phyloP scores from a whole-genome alignment of 1,284 basidiomycete species.

The Leccinum fuscescens region DNA sequence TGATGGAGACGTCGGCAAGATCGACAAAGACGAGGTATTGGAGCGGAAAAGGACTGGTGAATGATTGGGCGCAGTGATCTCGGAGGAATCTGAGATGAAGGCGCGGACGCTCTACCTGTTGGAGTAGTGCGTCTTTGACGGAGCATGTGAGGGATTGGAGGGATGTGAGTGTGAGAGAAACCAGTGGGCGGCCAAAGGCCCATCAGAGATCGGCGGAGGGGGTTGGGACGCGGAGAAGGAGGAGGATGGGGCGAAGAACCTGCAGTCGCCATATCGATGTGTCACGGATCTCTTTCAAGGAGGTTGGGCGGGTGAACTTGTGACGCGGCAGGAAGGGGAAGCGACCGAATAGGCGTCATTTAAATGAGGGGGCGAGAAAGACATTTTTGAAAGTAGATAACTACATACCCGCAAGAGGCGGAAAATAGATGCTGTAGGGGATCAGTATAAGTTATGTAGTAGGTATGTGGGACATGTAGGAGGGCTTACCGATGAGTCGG shows the following conservation, averaged over 20 bases:
- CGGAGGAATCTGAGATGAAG: constrained; percentile 42
- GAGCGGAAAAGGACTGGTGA: constrained; percentile 39
- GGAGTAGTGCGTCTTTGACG: constrained; percentile 43
- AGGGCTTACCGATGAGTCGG: no score
- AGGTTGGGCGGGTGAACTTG: constrained; percentile 60
- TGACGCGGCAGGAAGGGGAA: constrained; percentile 44
- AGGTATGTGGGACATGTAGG: no score
- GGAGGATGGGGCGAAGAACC: constrained; percentile 40
- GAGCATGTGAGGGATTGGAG: constrained; percentile 41
- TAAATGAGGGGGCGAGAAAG: constrained; percentile 4
- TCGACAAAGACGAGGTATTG: constrained; percentile 75
- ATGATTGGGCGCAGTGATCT: constrained; percentile 32
- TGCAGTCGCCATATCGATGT: constrained; percentile 59
- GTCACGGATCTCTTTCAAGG: constrained; percentile 57
- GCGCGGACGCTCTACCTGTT: constrained; percentile 54
- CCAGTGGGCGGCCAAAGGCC: constrained; percentile 58
- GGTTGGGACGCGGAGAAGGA: constrained; percentile 16
- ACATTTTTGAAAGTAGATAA: not conserved
- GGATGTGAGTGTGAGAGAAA: constrained; percentile 40
- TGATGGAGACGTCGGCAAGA: constrained; percentile 58
- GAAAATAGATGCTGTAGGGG: no score
- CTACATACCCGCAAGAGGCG: no score
- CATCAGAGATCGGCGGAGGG: constrained; percentile 44
- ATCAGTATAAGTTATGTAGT: no score
- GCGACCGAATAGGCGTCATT: not conserved